Base-by-base conservation (phyloP, 805 yeast genomes). In the Candida coleopterorum region DNA sequence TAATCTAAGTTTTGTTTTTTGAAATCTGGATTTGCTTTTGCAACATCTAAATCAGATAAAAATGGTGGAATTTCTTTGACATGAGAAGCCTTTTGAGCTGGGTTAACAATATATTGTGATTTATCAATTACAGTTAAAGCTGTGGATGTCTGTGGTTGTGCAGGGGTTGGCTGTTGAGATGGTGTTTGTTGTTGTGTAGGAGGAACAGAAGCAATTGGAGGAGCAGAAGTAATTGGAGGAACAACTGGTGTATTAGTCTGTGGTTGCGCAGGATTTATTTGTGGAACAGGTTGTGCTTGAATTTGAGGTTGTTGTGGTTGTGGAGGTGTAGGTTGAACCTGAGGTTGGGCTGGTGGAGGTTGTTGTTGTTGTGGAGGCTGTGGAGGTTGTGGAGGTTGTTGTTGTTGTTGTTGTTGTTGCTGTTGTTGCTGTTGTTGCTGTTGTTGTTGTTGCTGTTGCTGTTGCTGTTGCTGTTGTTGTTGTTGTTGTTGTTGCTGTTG, bases 1-100 rank as follows among this genome's bases (percentile, higher is more conserved):
- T 86, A 90, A 55, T 86, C 96, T 39, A 76, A 77, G 42, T 79
- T 82, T 54, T 84, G 85, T 58, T 87, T 88, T 60, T 84, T 87
- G 69, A 77, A 76, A 46, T 79, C 80, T 9, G 86, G 78, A 41
- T 84, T 77, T 16, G 88, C 87, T 43, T 77, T 71, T 44, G 78
- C 75, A 24, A 90, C 78, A 57, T 88, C 96, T 53, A 87, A 72
- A 53, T 85, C 94, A 27, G 77, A 63, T 54, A 84, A 72, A 52
- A 82, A 84, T n/a, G 85, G 85, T 9, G 94, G 94, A 42, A 82
- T 79, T 44, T 81, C 85, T 56, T 84, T 83, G 39, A 75, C 73
- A 56, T 81, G 88, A 36, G 62, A 54, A 52, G 75, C 56, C 64
- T 68, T 59, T 60, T 67, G 67, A 32, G 58, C 49, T 0, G 73